Percentiles rank a stretch among this genome's conserved stretches.
Conservation (phyloP, 257 asterid species). For the Solanum gracilifrons region DNA sequence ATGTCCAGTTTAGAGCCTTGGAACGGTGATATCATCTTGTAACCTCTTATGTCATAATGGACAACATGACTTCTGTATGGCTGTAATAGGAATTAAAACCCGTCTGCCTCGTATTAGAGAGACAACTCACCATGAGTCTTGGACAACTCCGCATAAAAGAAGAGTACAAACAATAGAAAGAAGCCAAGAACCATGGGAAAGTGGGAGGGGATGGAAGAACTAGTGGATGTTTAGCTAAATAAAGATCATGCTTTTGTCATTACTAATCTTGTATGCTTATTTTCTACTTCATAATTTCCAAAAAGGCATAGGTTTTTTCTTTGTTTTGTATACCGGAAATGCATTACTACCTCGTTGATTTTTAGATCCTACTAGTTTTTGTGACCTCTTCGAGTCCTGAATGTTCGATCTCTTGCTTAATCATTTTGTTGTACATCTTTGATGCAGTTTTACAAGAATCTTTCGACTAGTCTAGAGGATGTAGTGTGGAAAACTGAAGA, state of each 20-base stretch:
- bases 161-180: neutral
- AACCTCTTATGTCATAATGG: neutral
- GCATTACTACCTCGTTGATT: neutral
- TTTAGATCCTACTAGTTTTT: neutral
- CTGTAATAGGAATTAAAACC: neutral
- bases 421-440: neutral
- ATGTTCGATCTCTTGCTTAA: neutral
- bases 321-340: neutral
- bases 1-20: neutral
- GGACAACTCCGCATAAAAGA: neutral
- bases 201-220: neutral
- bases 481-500: constrained; percentile 93
- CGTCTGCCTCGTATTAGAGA: neutral
- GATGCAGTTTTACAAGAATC: constrained; percentile 76
- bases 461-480: constrained; percentile 62
- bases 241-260: neutral
- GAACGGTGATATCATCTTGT: neutral
- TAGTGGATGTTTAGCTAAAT: neutral
- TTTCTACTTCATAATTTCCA: neutral
- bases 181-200: neutral
- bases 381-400: neutral
- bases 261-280: too few relatives aligned
- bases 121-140: neutral
- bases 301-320: neutral
- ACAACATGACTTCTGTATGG: neutral